A percentile compares a stretch with the other conserved stretches of the same genome.
These are phyloP conservation scores for Cokeromyces recurvatus DNA, from an alignment of 371 early-diverging fungal genomes.

Conservation along the genomic window DNA sequence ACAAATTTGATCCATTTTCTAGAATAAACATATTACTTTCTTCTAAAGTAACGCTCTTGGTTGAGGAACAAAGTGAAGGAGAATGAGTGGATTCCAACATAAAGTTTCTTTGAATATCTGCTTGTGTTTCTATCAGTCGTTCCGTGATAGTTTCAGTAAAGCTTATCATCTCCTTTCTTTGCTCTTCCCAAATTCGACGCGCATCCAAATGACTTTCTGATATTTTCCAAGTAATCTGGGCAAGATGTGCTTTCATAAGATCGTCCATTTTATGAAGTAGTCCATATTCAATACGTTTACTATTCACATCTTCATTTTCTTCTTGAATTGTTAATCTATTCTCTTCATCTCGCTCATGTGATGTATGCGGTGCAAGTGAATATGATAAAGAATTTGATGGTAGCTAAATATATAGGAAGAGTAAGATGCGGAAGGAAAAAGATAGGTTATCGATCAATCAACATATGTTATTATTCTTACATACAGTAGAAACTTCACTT, in stretches of 20 bases:
- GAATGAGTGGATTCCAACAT: too few relatives aligned
- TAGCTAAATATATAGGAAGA: conserved; percentile 2
- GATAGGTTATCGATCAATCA: too few relatives aligned
- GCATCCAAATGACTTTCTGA: conserved; percentile 32
- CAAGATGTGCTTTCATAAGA: conserved; percentile 25
- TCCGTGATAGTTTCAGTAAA: conserved; percentile 17
- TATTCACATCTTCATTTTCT: not conserved
- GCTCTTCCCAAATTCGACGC: conserved; percentile 33
- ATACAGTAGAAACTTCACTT: conserved; percentile 30
- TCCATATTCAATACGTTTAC: not conserved
- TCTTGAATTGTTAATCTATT: not conserved
- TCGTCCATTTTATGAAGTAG: conserved; percentile 17
- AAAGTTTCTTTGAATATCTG: conserved; percentile 5
- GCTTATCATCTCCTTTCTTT: conserved; percentile 31
- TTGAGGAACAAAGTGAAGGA: too few relatives aligned
- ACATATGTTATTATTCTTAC: conserved; percentile 3
- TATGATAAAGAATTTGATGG: conserved; percentile 12
- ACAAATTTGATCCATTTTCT: too few relatives aligned
- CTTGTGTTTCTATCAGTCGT: conserved; percentile 13
- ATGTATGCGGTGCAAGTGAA: conserved; percentile 13
- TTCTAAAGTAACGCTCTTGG: too few relatives aligned
- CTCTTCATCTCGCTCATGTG: conserved; percentile 2
- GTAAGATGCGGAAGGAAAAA: not conserved
- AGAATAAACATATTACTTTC: too few relatives aligned
- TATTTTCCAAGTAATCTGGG: conserved; percentile 28